Evolutionary conservation across 192 early-diverging fungal species (phyloP), one percentile per base, ranked within the genome.

Genomic region (Spinellus fusiger): DNA sequence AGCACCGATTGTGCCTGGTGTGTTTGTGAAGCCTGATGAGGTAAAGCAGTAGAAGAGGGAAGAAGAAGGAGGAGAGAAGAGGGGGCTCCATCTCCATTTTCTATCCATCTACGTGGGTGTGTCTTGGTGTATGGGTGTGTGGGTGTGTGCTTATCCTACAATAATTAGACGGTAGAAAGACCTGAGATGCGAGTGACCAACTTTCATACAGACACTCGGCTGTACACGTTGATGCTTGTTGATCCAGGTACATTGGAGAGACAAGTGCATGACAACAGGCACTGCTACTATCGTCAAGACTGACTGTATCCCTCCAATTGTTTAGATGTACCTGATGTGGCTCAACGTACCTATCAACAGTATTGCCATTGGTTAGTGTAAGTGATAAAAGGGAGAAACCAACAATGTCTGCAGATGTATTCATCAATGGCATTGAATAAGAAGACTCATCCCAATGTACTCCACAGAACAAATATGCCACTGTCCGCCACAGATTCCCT

Each of bases 291-390:
- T 37, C 4, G 18, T 49, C 23, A 22, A 35, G n/a, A n/a, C n/a
- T n/a, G n/a, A n/a, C n/a, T n/a, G n/a, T 15, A 27, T 26, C n/a
- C 18, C 13, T 49, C 10, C n/a, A 8, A 23, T 44, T 9, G 2
- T 5, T 26, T 2, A 75, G 81, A 84, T 60, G 62, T 73, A 46
- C 89, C 89, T 32, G 82, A 82, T 65, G 77, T 76, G 28, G 73
- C 74, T 60, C 77, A 82, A 40, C 68, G 85, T 65, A 67, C 82
- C 16, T 91, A 84, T 64, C 82, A 84, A 54, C 81, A 86, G 68
- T 74, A 85, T 51, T 81, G 86, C 70, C 87, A 87, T 65, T 91
- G 89, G 89, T 66, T 86, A 49, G 74, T 81, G 68, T 82, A 81
- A 68, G 74, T 63, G 48, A 16, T 1, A 6, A 61, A 12, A 34